Evolutionary conservation across 2,329 filamentous ascomycete species (phyloP), one percentile per base, ranked within the genome.

Genomic region (Aspergillus hortae): DNA sequence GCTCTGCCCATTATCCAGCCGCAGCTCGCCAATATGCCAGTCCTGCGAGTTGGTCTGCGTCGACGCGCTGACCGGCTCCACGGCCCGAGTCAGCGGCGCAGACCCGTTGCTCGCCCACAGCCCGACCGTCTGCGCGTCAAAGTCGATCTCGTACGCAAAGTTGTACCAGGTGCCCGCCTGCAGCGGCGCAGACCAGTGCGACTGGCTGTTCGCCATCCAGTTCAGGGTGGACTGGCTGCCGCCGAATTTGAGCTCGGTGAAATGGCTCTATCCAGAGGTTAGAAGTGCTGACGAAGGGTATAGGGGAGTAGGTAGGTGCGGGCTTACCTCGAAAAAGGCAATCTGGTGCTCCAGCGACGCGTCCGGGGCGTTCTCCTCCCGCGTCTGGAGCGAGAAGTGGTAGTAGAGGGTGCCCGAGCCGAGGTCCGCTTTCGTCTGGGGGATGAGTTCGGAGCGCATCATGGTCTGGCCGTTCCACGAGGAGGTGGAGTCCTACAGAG

Each of bases 391-490:
- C 54, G 80, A 85, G 72, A 89, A 89, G 69, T 90, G 87, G 69
- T 89, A 90, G 72, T 79, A 87, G 32, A 88, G 80, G 46, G 81
- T 85, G 41, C 86, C 86, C n/a, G 70, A 63, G 59, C 83, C 85
- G 68, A 89, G 86, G 53, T 83, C 77, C 0, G 82, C 82, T 2
- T 69, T 80, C 0, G 85, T 88, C 71, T 88, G 84, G 7, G 87
- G 86, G 58, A 90, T 90, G 54, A 90, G 74, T 72, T 90, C 87
- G 0, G 84, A 89, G 47, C 87, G 80, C 66, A 85, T 83, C 87
- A 89, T 89, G 44, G 69, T 81, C 65, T 88, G 84, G 19, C 82
- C 84, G 69, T 89, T 85, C 86, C 86, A 90, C 67, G 82, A 87
- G 1, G 86, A 78, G 1, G 66, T 66, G 2, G 53, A 56, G 33